Evolutionary conservation across 257 asterid species (phyloP).

Genomic region (Gynochthodes officinalis): DNA sequence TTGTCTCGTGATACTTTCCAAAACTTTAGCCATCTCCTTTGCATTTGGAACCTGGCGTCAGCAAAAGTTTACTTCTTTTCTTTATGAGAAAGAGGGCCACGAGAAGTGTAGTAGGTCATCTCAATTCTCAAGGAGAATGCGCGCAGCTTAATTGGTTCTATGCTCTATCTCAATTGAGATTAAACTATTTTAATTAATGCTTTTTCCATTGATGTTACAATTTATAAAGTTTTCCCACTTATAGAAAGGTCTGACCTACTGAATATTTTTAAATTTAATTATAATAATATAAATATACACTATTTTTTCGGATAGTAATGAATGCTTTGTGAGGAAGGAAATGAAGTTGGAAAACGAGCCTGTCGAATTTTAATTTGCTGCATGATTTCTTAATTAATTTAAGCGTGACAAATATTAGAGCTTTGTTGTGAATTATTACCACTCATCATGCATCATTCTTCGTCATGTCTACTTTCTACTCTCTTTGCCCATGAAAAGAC

Average conservation of each 20-base stretch:
- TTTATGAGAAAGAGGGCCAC: slow-evolving; percentile 1
- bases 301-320: not conserved
- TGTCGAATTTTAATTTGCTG: not conserved
- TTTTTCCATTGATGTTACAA: not conserved
- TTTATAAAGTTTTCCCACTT: slow-evolving; percentile 12
- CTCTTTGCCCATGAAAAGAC: not conserved
- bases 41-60: slow-evolving; percentile 18
- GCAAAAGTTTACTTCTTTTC: slow-evolving; percentile 14
- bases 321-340: slow-evolving; percentile 2
- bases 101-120: not conserved
- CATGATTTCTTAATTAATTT: not conserved
- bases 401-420: not conserved
- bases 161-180: not conserved
- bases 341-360: not conserved
- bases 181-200: not conserved
- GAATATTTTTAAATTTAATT: too few relatives aligned
- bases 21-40: not conserved
- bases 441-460: not conserved
- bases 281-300: too few relatives aligned
- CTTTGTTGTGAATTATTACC: too few relatives aligned
- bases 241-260: not conserved
- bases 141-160: too few relatives aligned
- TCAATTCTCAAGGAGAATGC: too few relatives aligned
- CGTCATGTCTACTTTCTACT: not conserved
- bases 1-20: not conserved